These are phyloP conservation scores for Lycium ferocissimum DNA, from an alignment of 257 asterid species.

Conservation along the genomic window DNA sequence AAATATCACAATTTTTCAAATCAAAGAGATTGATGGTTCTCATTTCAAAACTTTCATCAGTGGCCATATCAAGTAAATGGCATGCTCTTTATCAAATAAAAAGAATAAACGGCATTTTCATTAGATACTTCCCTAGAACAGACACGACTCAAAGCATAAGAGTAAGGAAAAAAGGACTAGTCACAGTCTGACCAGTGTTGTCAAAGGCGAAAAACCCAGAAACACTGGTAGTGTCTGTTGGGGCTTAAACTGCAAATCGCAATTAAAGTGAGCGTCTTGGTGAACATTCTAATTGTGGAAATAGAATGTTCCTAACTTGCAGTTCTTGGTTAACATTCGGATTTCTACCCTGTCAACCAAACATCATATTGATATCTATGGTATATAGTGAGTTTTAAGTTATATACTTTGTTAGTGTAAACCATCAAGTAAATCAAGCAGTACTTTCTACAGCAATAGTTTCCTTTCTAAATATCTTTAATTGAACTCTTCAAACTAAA, in stretches of 20 bases:
- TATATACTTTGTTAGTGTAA: too few relatives aligned
- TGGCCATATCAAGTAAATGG: not conserved
- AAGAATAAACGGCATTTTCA: not conserved
- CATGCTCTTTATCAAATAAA: not conserved
- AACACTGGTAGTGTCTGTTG: constrained; percentile 14
- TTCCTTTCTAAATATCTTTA: too few relatives aligned
- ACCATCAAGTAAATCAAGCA: too few relatives aligned
- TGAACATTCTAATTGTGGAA: too few relatives aligned
- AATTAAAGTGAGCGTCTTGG: not conserved
- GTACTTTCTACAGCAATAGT: too few relatives aligned
- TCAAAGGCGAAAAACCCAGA: not conserved
- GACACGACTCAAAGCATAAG: not conserved
- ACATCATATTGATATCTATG: too few relatives aligned
- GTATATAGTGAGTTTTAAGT: too few relatives aligned
- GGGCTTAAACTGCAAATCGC: not conserved
- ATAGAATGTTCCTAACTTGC: too few relatives aligned
- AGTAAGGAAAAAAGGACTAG: not conserved
- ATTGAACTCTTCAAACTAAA: too few relatives aligned
- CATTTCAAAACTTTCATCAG: not conserved
- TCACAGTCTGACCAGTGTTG: constrained; percentile 2
- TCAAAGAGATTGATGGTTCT: not conserved
- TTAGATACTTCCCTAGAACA: not conserved
- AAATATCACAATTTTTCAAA: not conserved
- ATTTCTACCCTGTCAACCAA: too few relatives aligned
- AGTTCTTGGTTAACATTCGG: too few relatives aligned